Conservation (phyloP, 2,329 filamentous ascomycete species). For the Geoglossum cookeanum region DNA sequence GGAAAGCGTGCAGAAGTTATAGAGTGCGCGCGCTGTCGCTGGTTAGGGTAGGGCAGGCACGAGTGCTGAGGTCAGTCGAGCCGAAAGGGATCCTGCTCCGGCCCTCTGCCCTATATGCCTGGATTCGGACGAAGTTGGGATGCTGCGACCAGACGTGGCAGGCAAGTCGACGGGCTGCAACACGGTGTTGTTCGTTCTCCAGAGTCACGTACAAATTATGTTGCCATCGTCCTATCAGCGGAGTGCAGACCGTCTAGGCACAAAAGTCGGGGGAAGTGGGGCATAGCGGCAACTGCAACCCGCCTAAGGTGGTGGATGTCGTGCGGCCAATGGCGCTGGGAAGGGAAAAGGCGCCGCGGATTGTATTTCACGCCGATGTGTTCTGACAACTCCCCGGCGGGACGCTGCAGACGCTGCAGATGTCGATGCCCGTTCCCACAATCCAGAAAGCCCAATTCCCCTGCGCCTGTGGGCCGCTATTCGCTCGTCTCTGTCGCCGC, state of each 20-base stretch:
- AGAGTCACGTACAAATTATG: not conserved
- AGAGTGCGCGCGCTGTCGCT: not conserved
- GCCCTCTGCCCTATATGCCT: not conserved
- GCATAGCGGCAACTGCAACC: not conserved
- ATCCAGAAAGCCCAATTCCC: not conserved
- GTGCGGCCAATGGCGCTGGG: not conserved
- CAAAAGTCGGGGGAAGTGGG: not conserved
- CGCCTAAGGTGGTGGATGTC: not conserved
- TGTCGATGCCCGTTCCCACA: not conserved
- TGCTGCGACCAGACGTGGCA: slow-evolving; percentile 2
- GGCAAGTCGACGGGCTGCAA: not conserved
- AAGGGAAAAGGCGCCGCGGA: not conserved
- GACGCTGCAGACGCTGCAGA: not conserved
- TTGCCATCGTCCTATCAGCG: not conserved
- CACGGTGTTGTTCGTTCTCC: slow-evolving; percentile 1
- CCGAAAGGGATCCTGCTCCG: not conserved
- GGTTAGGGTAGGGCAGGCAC: not conserved
- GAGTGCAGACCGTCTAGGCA: not conserved
- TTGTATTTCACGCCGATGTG: not conserved
- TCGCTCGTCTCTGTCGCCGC: not conserved
- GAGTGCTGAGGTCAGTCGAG: not conserved
- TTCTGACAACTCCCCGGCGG: not conserved
- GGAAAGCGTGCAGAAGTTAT: not conserved
- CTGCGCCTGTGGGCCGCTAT: not conserved
- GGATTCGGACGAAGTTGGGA: not conserved